phyloP scores from a whole-genome alignment of 2,329 filamentous ascomycete species.

The Pseudogymnoascus sp. region DNA sequence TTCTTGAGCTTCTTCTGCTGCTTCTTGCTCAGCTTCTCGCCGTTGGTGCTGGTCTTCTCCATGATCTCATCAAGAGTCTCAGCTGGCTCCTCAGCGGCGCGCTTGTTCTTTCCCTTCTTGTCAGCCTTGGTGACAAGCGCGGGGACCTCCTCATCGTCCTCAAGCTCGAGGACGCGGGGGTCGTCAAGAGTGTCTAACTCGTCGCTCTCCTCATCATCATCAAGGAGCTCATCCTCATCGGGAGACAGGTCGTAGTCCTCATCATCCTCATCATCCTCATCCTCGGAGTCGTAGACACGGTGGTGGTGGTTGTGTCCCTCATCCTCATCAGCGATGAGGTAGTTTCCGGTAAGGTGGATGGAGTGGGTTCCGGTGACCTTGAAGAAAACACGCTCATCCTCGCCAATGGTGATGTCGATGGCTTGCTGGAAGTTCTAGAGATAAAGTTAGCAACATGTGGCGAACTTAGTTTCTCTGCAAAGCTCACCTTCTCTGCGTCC shows the following conservation, averaged over 20 bases:
- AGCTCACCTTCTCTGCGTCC: constrained; percentile 76
- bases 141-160: constrained; percentile 67
- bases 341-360: constrained; percentile 92
- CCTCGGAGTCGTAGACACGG: constrained; percentile 52
- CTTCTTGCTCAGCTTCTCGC: constrained; percentile 82
- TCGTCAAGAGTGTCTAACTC: constrained; percentile 71
- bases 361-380: constrained; percentile 82
- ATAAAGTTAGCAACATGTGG: constrained; percentile 18
- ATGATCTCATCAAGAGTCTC: constrained; percentile 78
- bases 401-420: constrained; percentile 82
- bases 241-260: constrained; percentile 75
- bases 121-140: constrained; percentile 41
- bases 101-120: constrained; percentile 85
- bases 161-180: constrained; percentile 76
- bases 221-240: constrained; percentile 64
- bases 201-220: constrained; percentile 57
- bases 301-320: constrained; percentile 45
- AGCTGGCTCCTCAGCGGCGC: constrained; percentile 61
- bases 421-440: constrained; percentile 85
- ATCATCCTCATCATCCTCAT: constrained; percentile 53
- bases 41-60: constrained; percentile 54
- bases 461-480: constrained; percentile 7
- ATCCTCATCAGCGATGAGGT: constrained; percentile 60
- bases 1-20: constrained; percentile 98
- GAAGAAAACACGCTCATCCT: constrained; percentile 88